Base-by-base conservation (phyloP, 1,139 yeast species). In the Protomyces macrosporus region DNA sequence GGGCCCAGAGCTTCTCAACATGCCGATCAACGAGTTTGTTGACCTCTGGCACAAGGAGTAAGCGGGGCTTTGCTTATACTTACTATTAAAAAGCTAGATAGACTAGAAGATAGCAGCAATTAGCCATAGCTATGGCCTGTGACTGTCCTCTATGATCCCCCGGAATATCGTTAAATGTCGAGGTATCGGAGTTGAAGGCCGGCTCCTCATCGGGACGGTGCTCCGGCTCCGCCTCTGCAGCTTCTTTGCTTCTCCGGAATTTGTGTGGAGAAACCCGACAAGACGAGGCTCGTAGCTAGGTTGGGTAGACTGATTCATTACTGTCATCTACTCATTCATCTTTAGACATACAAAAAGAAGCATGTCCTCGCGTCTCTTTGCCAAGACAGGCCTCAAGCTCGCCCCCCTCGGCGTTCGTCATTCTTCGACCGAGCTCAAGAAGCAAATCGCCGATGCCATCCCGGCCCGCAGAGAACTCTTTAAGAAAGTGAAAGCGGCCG, bases 391-490 rank as follows among this genome's bases (percentile, higher is more conserved):
- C 48, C 35, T 40, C 45, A 54, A 33, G 34, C 54, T 60, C 23
- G 54, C 45, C 4, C 60, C 37, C 7, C 14, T 34, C 6, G 6
- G 53, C 30, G 48, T 16, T 35, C 55, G 68, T 7, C 63, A 65
- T 52, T 67, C 68, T 1, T 65, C 68, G 30, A 16, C 67, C 16
- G 67, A 58, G 6, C 67, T 67, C 57, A 79, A 79, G 69, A 70
- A 74, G n/a, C 72, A 79, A 30, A 71, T 80, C 45, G 72, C 72
- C 56, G 74, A 73, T 50, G 76, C 72, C 16, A 79, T 81, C 53
- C 83, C 84, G 10, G 75, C 74, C 36, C 76, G 76, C 67, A 70
- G 75, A 45, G 79, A 76, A 63, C 75, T 74, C 32, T 72, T 77
- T 65, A 70, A 74, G 60, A 70, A 75, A 53, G 75, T 81, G 60